Conservation (phyloP, 164 flowering plant species). For the Chloranthus sessilifolius region DNA sequence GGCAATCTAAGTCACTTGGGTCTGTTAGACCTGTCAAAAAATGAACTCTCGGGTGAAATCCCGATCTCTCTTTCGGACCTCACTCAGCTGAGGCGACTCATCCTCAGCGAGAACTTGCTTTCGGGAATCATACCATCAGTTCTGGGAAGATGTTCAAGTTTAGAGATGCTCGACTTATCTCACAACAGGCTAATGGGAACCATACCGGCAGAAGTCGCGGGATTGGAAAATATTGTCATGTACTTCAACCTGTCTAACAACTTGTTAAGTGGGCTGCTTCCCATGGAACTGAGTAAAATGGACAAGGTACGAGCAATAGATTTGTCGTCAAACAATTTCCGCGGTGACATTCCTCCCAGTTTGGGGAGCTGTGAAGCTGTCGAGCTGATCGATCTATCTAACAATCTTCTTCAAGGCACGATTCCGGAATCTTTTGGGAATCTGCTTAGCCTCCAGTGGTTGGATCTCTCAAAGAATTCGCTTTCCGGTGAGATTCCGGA, state of each 20-base stretch:
- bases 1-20: slow-evolving; percentile 18
- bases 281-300: slow-evolving; percentile 19
- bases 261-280: slow-evolving; percentile 13
- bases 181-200: slow-evolving; percentile 20
- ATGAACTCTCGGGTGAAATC: slow-evolving; percentile 22
- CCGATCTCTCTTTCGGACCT: slow-evolving; percentile 21
- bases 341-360: slow-evolving; percentile 20
- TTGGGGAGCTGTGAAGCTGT: slow-evolving; percentile 17
- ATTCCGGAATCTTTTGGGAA: slow-evolving; percentile 19
- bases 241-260: slow-evolving; percentile 25
- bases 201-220: slow-evolving; percentile 22
- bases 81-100: slow-evolving; percentile 16
- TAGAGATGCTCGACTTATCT: slow-evolving; percentile 22
- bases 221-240: slow-evolving; percentile 12
- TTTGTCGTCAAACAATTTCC: slow-evolving; percentile 23
- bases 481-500: slow-evolving; percentile 25
- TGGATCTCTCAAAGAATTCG: slow-evolving; percentile 23
- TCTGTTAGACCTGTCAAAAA: slow-evolving; percentile 21
- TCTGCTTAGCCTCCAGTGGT: slow-evolving; percentile 17
- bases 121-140: slow-evolving; percentile 24
- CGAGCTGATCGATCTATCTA: slow-evolving; percentile 19
- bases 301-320: slow-evolving; percentile 21
- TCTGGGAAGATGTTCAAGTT: slow-evolving; percentile 16
- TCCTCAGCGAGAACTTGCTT: slow-evolving; percentile 15
- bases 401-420: slow-evolving; percentile 19